Conservation (phyloP, 768 basidiomycete genomes). For the Tephrocybe sp. region DNA sequence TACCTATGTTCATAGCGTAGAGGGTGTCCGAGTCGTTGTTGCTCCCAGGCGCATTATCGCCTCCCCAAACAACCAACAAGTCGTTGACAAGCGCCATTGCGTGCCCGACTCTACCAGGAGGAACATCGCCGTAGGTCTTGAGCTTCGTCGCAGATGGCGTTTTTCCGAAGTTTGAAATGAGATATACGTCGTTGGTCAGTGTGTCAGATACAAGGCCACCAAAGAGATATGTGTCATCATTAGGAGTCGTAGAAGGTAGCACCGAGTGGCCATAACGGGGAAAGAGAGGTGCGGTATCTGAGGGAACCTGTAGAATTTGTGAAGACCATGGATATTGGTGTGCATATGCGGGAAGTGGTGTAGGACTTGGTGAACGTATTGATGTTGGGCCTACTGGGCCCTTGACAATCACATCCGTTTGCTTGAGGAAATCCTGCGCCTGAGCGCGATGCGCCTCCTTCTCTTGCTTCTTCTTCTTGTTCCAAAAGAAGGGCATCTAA, state of each 20-base stretch:
- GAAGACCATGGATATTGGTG: neutral
- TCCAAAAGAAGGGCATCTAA: too few species aligned
- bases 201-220: constrained; percentile 87
- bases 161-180: constrained; percentile 76
- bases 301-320: neutral
- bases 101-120: constrained; percentile 91
- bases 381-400: too few species aligned
- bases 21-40: constrained; percentile 87
- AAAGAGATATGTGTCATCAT: constrained; percentile 90
- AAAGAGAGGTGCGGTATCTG: neutral
- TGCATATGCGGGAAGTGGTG: neutral
- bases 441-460: too few species aligned
- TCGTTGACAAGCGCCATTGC: constrained; percentile 91
- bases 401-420: too few species aligned
- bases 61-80: constrained; percentile 95
- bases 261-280: neutral
- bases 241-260: neutral
- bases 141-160: constrained; percentile 62
- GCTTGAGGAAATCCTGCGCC: too few species aligned
- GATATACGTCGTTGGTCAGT: constrained; percentile 88
- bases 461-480: too few species aligned
- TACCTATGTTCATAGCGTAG: constrained; percentile 50
- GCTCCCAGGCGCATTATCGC: constrained; percentile 74
- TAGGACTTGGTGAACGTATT: neutral
- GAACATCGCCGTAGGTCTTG: constrained; percentile 84